These are phyloP conservation scores for Haplosporangium sp. DNA, from an alignment of 371 early-diverging fungal genomes.

Conservation along the genomic window DNA sequence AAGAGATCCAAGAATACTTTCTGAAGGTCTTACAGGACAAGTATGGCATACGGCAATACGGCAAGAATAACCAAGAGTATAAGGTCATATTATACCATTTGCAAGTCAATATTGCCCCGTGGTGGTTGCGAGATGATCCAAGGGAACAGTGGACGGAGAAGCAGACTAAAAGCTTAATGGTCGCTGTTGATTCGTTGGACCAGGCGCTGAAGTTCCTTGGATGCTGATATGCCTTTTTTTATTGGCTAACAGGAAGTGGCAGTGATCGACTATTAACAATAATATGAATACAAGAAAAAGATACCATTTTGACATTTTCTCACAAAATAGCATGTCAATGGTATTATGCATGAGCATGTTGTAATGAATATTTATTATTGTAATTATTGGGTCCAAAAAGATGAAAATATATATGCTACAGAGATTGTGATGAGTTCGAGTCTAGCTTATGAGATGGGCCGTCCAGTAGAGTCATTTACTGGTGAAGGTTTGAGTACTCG, in stretches of 20 bases:
- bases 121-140: slow-evolving; percentile 36
- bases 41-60: slow-evolving; percentile 30
- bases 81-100: slow-evolving; percentile 45
- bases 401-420: neutral
- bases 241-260: neutral
- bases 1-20: slow-evolving; percentile 38
- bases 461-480: neutral
- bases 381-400: neutral
- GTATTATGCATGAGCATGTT: neutral
- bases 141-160: slow-evolving; percentile 35
- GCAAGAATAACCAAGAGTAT: slow-evolving; percentile 30
- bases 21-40: slow-evolving; percentile 18
- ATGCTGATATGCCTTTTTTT: slow-evolving; percentile 13
- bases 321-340: neutral
- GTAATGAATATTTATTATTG: neutral
- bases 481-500: slow-evolving; percentile 30
- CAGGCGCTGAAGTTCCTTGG: slow-evolving; percentile 40
- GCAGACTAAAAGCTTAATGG: slow-evolving; percentile 21
- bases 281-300: too few relatives aligned
- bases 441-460: neutral
- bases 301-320: neutral
- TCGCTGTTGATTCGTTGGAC: slow-evolving; percentile 36
- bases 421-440: neutral
- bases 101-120: slow-evolving; percentile 49
- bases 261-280: neutral